These are phyloP conservation scores for Silene uniflora DNA, from an alignment of 148 eudicot species.

Conservation along the genomic window DNA sequence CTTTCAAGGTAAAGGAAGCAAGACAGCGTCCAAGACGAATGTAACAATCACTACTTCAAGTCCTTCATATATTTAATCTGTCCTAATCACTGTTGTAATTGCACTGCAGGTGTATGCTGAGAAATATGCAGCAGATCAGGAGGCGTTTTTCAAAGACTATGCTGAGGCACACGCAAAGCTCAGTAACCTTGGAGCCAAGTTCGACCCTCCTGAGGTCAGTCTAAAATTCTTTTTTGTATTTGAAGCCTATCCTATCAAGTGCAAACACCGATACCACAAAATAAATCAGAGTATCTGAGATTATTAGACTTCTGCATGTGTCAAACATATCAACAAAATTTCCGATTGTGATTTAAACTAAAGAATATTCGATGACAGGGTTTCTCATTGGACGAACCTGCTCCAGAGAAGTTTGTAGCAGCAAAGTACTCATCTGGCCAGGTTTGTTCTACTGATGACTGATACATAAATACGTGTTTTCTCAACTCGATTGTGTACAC, in stretches of 20 bases:
- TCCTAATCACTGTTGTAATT: slow-evolving; percentile 15
- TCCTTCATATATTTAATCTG: neutral
- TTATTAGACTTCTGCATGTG: too few species aligned
- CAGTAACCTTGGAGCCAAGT: slow-evolving; percentile 93
- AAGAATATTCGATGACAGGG: slow-evolving; percentile 52
- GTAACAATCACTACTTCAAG: neutral
- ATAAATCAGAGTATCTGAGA: too few species aligned
- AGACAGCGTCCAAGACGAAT: neutral
- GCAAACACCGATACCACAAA: neutral
- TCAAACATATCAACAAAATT: too few species aligned
- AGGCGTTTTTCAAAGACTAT: slow-evolving; percentile 84
- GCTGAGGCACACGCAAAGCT: slow-evolving; percentile 98
- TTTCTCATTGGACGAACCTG: slow-evolving; percentile 57
- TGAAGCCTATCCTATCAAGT: neutral
- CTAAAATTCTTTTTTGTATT: neutral
- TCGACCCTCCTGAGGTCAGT: slow-evolving; percentile 89
- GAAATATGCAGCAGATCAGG: slow-evolving; percentile 83
- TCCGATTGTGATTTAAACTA: neutral
- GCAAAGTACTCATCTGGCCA: slow-evolving; percentile 83
- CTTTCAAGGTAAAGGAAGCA: slow-evolving; percentile 67
- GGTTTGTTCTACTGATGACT: slow-evolving; percentile 33
- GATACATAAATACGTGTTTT: neutral
- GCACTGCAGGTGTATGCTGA: slow-evolving; percentile 82
- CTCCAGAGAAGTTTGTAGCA: slow-evolving; percentile 78
- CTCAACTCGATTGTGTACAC: neutral